phyloP scores from a whole-genome alignment of 1,284 basidiomycete species.

The Irpex sp. region DNA sequence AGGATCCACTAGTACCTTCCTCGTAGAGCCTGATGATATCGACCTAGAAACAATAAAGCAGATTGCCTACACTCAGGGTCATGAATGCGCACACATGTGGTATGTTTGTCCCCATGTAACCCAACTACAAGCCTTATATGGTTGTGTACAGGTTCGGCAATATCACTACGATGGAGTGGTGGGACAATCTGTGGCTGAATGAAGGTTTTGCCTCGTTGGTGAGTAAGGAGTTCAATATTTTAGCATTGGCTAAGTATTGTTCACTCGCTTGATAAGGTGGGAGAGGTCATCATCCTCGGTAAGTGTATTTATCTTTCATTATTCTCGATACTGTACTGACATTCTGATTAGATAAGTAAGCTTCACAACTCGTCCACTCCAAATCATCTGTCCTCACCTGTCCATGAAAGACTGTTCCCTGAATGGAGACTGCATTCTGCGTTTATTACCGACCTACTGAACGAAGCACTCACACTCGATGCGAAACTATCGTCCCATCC shows the following conservation, averaged over 20 bases:
- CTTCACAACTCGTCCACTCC: slow-evolving; percentile 4
- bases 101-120: slow-evolving; percentile 32
- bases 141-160: slow-evolving; percentile 69
- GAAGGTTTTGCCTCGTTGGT: slow-evolving; percentile 86
- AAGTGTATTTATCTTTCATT: slow-evolving; percentile 21
- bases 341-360: neutral
- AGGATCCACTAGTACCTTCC: slow-evolving; percentile 80
- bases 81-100: slow-evolving; percentile 86
- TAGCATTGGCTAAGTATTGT: neutral
- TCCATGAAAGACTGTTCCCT: slow-evolving; percentile 56
- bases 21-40: slow-evolving; percentile 78
- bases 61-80: slow-evolving; percentile 77
- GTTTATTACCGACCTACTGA: slow-evolving; percentile 64
- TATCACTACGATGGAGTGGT: slow-evolving; percentile 93
- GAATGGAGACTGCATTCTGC: slow-evolving; percentile 74
- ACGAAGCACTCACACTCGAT: slow-evolving; percentile 77
- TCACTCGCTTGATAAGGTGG: slow-evolving; percentile 52
- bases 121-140: too few relatives aligned
- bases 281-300: slow-evolving; percentile 89
- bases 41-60: slow-evolving; percentile 79
- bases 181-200: slow-evolving; percentile 87
- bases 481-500: slow-evolving; percentile 92
- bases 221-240: slow-evolving; percentile 21
- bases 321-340: too few relatives aligned
- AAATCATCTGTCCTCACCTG: slow-evolving; percentile 1